phyloP scores from a whole-genome alignment of 129 eudicot species.

The Centrapalus pauciflorus region DNA sequence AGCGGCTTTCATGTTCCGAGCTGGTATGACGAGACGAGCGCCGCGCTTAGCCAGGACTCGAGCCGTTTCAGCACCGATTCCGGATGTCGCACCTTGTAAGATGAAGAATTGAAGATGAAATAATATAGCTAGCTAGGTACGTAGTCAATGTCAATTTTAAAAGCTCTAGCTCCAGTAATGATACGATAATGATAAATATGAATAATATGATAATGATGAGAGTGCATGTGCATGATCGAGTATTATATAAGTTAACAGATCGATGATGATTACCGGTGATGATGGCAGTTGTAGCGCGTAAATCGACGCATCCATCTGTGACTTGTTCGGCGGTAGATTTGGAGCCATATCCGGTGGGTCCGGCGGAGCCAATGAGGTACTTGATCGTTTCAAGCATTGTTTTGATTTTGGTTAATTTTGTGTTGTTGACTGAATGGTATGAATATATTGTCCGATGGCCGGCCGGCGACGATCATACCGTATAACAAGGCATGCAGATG shows the following conservation, averaged over 20 bases:
- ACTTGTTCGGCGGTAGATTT: conserved; percentile 89
- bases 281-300: conserved; percentile 54
- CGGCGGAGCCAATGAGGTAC: conserved; percentile 75
- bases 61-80: conserved; percentile 98
- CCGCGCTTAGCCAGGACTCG: conserved; percentile 89
- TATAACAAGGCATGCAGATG: background rate
- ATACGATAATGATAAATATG: too few relatives aligned
- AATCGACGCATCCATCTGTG: conserved; percentile 40
- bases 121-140: too few relatives aligned
- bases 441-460: background rate
- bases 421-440: background rate
- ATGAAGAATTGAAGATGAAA: background rate
- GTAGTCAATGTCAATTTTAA: too few relatives aligned
- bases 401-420: background rate
- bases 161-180: too few relatives aligned
- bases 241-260: background rate
- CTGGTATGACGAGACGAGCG: conserved; percentile 77
- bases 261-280: conserved; percentile 55
- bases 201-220: conserved; percentile 19
- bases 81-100: conserved; percentile 82
- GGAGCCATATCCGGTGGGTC: conserved; percentile 89
- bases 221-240: conserved; percentile 37
- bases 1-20: conserved; percentile 73
- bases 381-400: conserved; percentile 61
- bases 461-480: background rate